Conservation (phyloP, 2,329 filamentous ascomycete species). For the Emmonsia crescens region DNA sequence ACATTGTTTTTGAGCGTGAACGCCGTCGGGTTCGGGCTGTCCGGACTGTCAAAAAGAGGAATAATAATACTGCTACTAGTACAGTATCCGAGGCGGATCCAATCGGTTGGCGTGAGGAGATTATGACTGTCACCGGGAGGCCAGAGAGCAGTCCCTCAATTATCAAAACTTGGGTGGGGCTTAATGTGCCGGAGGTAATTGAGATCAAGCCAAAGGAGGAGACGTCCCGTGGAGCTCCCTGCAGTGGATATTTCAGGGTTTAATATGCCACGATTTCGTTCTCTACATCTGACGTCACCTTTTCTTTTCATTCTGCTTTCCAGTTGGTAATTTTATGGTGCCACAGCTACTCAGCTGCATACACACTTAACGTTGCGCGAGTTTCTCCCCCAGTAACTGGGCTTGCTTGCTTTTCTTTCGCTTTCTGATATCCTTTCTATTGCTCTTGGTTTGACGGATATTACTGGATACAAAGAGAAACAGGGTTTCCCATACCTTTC, state of each 20-base stretch:
- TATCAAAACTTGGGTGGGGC: neutral
- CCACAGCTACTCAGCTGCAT: too few relatives aligned
- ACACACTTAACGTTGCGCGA: too few relatives aligned
- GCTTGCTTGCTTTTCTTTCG: neutral
- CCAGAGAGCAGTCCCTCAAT: neutral
- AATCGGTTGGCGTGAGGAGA: constrained; percentile 5
- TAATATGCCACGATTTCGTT: neutral
- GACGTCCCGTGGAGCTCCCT: neutral
- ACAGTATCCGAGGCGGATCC: neutral
- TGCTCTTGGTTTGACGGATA: neutral
- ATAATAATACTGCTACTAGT: neutral
- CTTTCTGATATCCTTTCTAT: too few relatives aligned
- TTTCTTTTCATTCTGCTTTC: neutral
- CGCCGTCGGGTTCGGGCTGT: constrained; percentile 19
- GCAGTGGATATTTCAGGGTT: neutral
- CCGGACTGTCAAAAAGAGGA: constrained; percentile 1
- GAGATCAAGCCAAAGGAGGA: neutral
- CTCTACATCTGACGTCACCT: neutral
- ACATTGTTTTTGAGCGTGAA: constrained; percentile 22
- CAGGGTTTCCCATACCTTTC: neutral
- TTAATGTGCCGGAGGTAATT: neutral
- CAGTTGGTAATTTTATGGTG: neutral
- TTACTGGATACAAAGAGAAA: too few relatives aligned
- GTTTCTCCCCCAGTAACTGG: neutral
- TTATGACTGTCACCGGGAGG: neutral